Evolutionary conservation across 345 rosid genomes (phyloP).

Genomic region (Angophora floribunda): DNA sequence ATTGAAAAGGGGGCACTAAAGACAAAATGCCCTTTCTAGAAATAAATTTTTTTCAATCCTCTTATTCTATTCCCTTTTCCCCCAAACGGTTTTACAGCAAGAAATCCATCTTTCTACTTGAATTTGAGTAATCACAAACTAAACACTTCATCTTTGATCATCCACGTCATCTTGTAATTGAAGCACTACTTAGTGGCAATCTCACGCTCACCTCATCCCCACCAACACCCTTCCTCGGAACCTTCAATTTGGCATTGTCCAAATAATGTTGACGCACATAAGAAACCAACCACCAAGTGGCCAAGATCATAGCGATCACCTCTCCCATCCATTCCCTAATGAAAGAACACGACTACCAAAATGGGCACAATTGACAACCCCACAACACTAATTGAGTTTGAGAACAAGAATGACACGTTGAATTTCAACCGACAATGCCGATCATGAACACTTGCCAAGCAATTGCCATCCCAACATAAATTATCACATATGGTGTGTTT

Average conservation of each 20-base stretch:
- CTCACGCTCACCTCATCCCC: background rate
- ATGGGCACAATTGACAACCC: constrained; percentile 26
- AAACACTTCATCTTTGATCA: background rate
- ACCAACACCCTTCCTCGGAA: background rate
- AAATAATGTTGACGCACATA: constrained; percentile 26
- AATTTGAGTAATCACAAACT: background rate
- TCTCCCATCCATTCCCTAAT: constrained; percentile 28
- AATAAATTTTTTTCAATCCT: no score
- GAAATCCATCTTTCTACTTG: background rate
- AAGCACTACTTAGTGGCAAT: background rate
- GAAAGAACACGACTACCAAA: constrained; percentile 18
- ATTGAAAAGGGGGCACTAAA: background rate
- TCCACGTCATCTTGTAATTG: background rate
- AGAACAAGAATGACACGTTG: constrained; percentile 28
- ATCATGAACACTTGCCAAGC: constrained; percentile 21
- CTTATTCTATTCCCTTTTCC: background rate
- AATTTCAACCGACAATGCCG: constrained; percentile 11
- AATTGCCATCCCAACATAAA: constrained; percentile 13
- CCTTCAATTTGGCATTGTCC: constrained; percentile 1
- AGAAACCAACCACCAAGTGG: constrained; percentile 30
- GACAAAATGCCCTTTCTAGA: no score
- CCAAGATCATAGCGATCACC: constrained; percentile 18
- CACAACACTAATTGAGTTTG: constrained; percentile 7
- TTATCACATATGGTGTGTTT: constrained; percentile 14
- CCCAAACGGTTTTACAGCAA: background rate